Conservation (phyloP, 108 stramenopile species). For the Pseudonitzschia multiseries region DNA sequence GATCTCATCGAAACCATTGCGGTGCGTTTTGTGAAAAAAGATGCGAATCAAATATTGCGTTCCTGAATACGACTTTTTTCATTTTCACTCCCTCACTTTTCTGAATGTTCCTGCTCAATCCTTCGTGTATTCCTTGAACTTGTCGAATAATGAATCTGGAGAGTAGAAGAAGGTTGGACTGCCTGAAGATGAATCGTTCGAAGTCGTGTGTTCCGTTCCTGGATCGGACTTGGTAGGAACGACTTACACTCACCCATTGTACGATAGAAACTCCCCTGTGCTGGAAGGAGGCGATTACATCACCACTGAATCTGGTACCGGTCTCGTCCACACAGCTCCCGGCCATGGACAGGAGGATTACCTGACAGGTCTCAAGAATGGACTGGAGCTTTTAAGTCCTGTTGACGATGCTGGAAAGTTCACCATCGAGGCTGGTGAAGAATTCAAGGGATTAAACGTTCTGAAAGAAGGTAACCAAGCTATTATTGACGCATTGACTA, state of each 20-base stretch:
- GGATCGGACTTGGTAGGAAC: slow-evolving; percentile 78
- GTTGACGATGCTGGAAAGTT: slow-evolving; percentile 95
- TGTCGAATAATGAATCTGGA: neutral
- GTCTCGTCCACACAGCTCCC: slow-evolving; percentile 98
- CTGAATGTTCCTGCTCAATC: neutral
- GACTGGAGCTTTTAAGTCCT: slow-evolving; percentile 81
- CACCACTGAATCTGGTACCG: slow-evolving; percentile 97
- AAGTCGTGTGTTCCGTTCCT: slow-evolving; percentile 51
- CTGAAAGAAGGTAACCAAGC: slow-evolving; percentile 89
- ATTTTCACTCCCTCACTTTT: neutral
- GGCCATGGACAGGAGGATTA: slow-evolving; percentile 99
- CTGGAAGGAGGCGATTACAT: slow-evolving; percentile 97
- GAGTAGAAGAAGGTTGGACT: slow-evolving; percentile 65
- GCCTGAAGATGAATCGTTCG: slow-evolving; percentile 67
- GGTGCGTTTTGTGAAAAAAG: slow-evolving; percentile 42
- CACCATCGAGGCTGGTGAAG: slow-evolving; percentile 89
- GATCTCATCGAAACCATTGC: slow-evolving; percentile 73
- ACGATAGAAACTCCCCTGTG: slow-evolving; percentile 77
- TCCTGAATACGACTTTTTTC: neutral
- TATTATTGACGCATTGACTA: slow-evolving; percentile 80
- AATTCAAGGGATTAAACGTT: slow-evolving; percentile 84
- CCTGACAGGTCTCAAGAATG: slow-evolving; percentile 83
- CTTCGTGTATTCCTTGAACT: neutral
- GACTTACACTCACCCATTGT: slow-evolving; percentile 83
- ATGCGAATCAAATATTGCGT: neutral